A percentile compares a stretch with the other conserved stretches of the same genome.
These are phyloP conservation scores for Aspergillus awamori DNA, from an alignment of 2,329 filamentous ascomycete genomes.

Conservation along the genomic window DNA sequence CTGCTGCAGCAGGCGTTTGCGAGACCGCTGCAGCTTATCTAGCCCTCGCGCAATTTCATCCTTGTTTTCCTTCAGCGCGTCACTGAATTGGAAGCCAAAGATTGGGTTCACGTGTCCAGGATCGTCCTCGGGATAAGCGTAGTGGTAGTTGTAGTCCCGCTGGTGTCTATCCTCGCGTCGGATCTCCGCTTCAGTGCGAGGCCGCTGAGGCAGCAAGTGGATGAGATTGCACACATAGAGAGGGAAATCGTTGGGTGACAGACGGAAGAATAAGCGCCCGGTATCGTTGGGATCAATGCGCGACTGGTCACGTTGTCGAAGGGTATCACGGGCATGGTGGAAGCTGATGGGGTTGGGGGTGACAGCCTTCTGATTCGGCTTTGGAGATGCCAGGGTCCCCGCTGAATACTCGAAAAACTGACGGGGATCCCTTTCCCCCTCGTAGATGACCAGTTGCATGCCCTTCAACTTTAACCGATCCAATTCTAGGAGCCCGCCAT, in stretches of 20 bases:
- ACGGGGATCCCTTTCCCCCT: not conserved
- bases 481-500: not conserved
- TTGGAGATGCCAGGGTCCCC: not conserved
- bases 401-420: not conserved
- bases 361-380: not conserved
- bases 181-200: constrained; percentile 2
- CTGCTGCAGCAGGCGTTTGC: not conserved
- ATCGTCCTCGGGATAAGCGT: constrained; percentile 1
- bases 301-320: not conserved
- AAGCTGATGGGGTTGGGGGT: not conserved
- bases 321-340: not conserved
- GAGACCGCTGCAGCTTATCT: not conserved
- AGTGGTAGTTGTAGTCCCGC: not conserved
- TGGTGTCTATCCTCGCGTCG: constrained; percentile 4
- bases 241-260: constrained; percentile 3
- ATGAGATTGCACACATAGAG: constrained; percentile 3
- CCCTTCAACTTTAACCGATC: not conserved
- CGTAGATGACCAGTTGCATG: not conserved
- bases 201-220: constrained; percentile 1
- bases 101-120: not conserved
- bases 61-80: not conserved
- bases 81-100: constrained; percentile 2
- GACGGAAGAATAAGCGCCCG: constrained; percentile 3
- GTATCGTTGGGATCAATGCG: not conserved
- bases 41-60: constrained; percentile 7